phyloP scores from a whole-genome alignment of 768 basidiomycete species.

The Xerocomellus dryophilus region DNA sequence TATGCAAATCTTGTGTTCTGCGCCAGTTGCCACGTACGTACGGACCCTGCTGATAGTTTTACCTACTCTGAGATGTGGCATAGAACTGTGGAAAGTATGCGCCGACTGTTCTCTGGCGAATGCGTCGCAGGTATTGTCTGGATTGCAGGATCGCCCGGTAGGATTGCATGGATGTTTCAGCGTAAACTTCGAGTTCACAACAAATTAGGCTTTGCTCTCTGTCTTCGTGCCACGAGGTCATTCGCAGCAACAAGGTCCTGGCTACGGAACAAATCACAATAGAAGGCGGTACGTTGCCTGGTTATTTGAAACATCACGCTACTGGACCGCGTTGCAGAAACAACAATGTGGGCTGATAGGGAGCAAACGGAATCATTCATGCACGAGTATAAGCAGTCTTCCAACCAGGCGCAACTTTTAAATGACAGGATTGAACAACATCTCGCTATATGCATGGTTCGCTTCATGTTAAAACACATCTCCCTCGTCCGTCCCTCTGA shows the following conservation, averaged over 20 bases:
- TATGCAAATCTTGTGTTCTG: constrained; percentile 37
- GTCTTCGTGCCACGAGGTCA: neutral
- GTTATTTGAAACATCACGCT: neutral
- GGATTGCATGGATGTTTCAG: neutral
- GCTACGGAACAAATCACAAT: neutral
- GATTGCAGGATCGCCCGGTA: constrained; percentile 1
- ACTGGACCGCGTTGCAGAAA: neutral
- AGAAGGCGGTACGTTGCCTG: neutral
- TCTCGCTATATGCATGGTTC: neutral
- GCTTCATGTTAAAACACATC: neutral
- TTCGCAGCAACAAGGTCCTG: neutral
- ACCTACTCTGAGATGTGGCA: neutral
- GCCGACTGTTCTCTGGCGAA: constrained; percentile 6
- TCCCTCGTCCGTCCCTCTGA: neutral
- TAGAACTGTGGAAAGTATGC: constrained; percentile 13
- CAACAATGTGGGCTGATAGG: neutral
- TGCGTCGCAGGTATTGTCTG: constrained; percentile 17
- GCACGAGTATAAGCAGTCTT: neutral
- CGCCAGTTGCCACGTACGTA: constrained; percentile 19
- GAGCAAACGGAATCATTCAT: constrained; percentile 1
- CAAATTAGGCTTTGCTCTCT: neutral
- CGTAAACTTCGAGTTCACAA: neutral
- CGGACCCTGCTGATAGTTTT: too few relatives aligned
- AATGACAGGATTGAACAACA: neutral
- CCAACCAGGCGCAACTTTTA: neutral